Conservation (phyloP, 2,329 filamentous ascomycete species). For the Pseudogymnoascus pannorum region DNA sequence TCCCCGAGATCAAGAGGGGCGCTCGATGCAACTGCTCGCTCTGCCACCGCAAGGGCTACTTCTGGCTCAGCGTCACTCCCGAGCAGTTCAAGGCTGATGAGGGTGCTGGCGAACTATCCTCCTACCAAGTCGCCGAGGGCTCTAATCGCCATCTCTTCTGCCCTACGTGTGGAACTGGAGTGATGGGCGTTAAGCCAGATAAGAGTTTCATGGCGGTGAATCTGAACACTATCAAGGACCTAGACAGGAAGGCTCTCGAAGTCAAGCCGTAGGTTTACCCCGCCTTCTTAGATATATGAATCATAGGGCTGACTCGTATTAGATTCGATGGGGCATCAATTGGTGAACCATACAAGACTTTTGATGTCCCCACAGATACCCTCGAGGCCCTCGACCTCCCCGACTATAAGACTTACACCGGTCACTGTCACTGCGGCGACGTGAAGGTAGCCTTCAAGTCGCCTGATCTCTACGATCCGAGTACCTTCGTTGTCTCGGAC, state of each 20-base stretch:
- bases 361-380: background rate
- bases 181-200: background rate
- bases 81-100: background rate
- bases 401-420: background rate
- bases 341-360: background rate
- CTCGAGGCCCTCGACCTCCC: constrained; percentile 5
- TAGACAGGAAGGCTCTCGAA: background rate
- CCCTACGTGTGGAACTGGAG: background rate
- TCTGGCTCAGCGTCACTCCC: background rate
- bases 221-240: background rate
- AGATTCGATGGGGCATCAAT: background rate
- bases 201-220: background rate
- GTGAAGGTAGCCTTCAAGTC: background rate
- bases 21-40: background rate
- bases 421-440: constrained; percentile 4
- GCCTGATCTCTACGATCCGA: background rate
- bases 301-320: background rate
- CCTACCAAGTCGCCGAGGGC: background rate
- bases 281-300: background rate
- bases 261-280: background rate
- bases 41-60: constrained; percentile 7
- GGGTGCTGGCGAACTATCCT: background rate
- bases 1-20: constrained; percentile 2
- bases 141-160: background rate
- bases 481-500: background rate